Base-by-base conservation (phyloP, 352 stramenopile genomes). In the Globisporangium carolinianum region DNA sequence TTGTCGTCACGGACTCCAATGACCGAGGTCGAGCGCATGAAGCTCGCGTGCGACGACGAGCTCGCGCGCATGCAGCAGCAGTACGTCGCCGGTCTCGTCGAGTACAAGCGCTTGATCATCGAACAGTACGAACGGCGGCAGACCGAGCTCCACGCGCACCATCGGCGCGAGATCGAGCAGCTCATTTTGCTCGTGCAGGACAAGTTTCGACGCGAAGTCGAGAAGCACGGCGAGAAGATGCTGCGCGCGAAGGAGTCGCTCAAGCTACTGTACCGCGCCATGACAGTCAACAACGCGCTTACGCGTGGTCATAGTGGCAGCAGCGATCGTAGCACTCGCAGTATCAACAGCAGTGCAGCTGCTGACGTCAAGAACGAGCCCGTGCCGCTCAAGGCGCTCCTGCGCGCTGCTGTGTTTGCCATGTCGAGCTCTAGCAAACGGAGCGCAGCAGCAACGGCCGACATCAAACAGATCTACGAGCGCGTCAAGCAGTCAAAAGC, bases 71-170 rank as follows among this genome's bases (percentile, higher is more conserved):
- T 86, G 38, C 86, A 84, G 61, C 67, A 80, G 53, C 75, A 86
- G 58, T 88, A 88, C 51, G 71, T 88, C 14, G 58, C 68, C 0
- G 68, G 70, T 0, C 55, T 90, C 39, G 62, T 79, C 18, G 80
- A 88, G 57, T 90, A 90, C 72, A 90, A 90, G 62, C 68, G 63
- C 5, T 58, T 90, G 7, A 67, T 90, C n/a, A 73, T 90, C 48
- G 75, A 87, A 36, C 80, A 90, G 63, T 87, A 83, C 50, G 77
- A 78, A 45, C 68, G 75, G n/a, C 67, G 74, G 0, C 80, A 87
- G 51, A 63, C 50, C 45, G 69, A 87, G 18, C 73, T 84, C 46
- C 75, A 70, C 54, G 68, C 83, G 42, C 70, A 70, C n/a, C 77
- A 88, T 50, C 73, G 73, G 5, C 43, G 76, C n/a, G 73, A 90